Conservation (phyloP, 768 basidiomycete genomes). For the Cytidiella melzeri region DNA sequence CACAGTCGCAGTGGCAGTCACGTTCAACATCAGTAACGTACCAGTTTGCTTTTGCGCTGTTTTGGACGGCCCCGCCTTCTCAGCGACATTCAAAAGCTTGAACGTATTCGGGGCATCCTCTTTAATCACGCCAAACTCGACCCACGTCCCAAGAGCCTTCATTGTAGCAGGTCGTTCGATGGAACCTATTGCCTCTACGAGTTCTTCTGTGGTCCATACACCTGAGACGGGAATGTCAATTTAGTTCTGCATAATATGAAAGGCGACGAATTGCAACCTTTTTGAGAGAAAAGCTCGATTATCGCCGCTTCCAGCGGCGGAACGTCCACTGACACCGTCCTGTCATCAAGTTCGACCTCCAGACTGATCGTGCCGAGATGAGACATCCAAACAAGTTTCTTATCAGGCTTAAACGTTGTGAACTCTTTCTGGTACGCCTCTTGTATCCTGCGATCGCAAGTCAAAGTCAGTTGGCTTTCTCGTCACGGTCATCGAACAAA, state of each 20-base stretch:
- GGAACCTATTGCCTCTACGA: constrained; percentile 56
- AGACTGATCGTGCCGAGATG: constrained; percentile 82
- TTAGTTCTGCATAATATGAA: no score
- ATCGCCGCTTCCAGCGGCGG: constrained; percentile 88
- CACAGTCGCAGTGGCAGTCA: background rate
- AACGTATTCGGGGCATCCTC: constrained; percentile 58
- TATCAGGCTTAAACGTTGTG: constrained; percentile 85
- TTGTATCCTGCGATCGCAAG: constrained; percentile 59
- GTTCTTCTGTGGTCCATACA: constrained; percentile 64
- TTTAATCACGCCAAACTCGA: constrained; percentile 73
- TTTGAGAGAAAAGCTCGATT: constrained; percentile 77
- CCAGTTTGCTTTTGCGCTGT: constrained; percentile 3
- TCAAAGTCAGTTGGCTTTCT: no score
- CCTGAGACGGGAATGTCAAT: no score
- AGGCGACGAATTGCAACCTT: no score
- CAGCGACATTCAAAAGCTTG: constrained; percentile 56
- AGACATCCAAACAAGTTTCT: constrained; percentile 82
- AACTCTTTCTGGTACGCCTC: constrained; percentile 74
- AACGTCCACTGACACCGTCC: constrained; percentile 67
- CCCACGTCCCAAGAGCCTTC: constrained; percentile 80
- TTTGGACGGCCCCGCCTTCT: constrained; percentile 31
- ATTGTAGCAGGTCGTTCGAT: constrained; percentile 59
- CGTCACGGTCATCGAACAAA: no score
- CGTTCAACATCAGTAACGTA: constrained; percentile 13
- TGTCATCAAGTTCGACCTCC: constrained; percentile 78